Evolutionary conservation across 768 basidiomycete genomes (phyloP).

Genomic region (Agrocybe chaxingu): DNA sequence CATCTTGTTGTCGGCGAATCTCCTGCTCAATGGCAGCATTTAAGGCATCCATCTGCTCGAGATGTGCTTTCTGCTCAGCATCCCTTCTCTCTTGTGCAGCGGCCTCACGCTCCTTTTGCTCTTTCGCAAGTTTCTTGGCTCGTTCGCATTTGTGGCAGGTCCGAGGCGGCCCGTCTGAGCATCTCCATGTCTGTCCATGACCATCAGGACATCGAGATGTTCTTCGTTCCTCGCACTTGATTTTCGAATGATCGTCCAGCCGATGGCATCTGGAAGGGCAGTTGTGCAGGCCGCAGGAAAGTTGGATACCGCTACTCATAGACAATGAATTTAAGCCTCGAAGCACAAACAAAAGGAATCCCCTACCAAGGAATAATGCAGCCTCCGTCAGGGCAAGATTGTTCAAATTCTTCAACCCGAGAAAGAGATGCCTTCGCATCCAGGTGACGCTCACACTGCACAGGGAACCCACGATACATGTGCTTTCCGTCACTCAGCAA

Average conservation of each 20-base stretch:
- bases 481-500: constrained; percentile 40
- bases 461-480: constrained; percentile 54
- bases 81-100: constrained; percentile 41
- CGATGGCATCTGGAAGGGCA: constrained; percentile 63
- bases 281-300: constrained; percentile 47
- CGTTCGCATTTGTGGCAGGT: constrained; percentile 45
- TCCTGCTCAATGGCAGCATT: constrained; percentile 36
- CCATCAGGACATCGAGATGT: constrained; percentile 34
- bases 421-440: constrained; percentile 32
- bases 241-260: constrained; percentile 46
- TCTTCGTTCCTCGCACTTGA: constrained; percentile 39
- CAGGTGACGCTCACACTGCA: constrained; percentile 52
- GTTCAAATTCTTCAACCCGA: constrained; percentile 43
- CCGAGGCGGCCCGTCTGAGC: constrained; percentile 30
- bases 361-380: constrained; percentile 56
- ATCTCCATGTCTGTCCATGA: constrained; percentile 42
- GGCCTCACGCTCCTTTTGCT: constrained; percentile 34
- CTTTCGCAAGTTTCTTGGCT: constrained; percentile 33
- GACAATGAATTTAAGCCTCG: neutral
- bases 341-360: neutral
- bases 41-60: constrained; percentile 36
- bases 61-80: constrained; percentile 38
- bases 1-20: constrained; percentile 27
- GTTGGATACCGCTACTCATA: constrained; percentile 35
- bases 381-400: constrained; percentile 55